A percentile compares a stretch with the other conserved stretches of the same genome.
Conservation (phyloP, 495 filamentous ascomycete species). For the Aspergillus sclerotioniger region DNA sequence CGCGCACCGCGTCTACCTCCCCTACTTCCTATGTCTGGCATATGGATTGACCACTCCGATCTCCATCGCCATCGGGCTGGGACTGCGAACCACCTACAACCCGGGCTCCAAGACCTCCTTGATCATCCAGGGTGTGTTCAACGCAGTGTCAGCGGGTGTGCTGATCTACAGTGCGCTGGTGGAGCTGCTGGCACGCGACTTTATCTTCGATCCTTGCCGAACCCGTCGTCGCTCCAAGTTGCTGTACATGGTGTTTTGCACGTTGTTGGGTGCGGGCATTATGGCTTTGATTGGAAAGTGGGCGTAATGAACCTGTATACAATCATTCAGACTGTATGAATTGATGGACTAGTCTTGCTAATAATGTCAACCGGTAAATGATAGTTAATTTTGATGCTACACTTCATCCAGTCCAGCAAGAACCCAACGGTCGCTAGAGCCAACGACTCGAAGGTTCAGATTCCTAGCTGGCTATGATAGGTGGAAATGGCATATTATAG, state of each 20-base stretch:
- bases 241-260: conserved; percentile 4
- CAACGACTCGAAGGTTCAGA: too few species aligned
- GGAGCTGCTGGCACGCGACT: neutral
- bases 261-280: conserved; percentile 1
- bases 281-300: conserved; percentile 5
- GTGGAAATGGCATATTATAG: too few species aligned
- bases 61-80: neutral
- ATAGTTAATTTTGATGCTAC: neutral
- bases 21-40: neutral
- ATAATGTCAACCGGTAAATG: neutral
- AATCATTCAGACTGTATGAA: too few species aligned
- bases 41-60: conserved; percentile 2
- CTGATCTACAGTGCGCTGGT: conserved; percentile 6
- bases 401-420: neutral
- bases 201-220: conserved; percentile 1
- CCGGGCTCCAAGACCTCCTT: neutral
- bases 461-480: too few species aligned
- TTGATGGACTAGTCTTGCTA: neutral
- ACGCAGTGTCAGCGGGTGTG: neutral
- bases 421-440: too few species aligned
- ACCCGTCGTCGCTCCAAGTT: neutral
- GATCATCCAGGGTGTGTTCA: conserved; percentile 5
- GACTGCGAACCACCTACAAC: neutral
- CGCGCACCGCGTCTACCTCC: neutral
- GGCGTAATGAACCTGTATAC: neutral